phyloP scores from a whole-genome alignment of 1,284 basidiomycete species.

The Schizopora paradoxa region DNA sequence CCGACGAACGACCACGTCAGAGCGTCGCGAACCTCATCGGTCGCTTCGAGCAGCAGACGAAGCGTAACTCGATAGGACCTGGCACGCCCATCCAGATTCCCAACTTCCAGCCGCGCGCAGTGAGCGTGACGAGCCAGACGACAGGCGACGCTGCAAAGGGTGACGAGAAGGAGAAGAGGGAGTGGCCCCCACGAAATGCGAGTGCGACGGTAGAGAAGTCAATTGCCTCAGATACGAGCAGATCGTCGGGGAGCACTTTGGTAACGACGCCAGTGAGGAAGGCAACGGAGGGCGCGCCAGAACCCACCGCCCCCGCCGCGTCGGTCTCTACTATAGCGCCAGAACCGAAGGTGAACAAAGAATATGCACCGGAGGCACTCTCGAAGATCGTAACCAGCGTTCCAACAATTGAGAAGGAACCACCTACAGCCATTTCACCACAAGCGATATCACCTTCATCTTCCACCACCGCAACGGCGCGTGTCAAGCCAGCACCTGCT shows the following conservation, averaged over 20 bases:
- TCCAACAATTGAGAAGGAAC: neutral
- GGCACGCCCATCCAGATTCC: conserved; percentile 30
- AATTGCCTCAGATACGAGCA: neutral
- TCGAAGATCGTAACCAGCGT: too few relatives aligned
- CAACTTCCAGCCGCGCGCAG: conserved; percentile 52
- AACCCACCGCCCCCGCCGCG: neutral
- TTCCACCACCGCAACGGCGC: conserved; percentile 13
- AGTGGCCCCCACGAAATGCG: conserved; percentile 65
- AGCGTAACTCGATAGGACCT: conserved; percentile 42
- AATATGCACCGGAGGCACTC: too few relatives aligned
- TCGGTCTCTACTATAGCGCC: neutral
- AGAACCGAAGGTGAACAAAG: neutral
- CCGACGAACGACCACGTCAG: conserved; percentile 73
- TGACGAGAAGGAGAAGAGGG: conserved; percentile 60
- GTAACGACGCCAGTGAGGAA: too few relatives aligned
- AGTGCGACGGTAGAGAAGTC: neutral
- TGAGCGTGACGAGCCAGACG: conserved; percentile 51
- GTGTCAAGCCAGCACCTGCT: conserved; percentile 4
- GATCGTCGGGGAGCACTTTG: too few relatives aligned
- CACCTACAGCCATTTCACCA: conserved; percentile 10
- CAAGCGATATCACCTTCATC: conserved; percentile 10
- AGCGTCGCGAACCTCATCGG: conserved; percentile 82
- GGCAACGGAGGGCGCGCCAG: neutral
- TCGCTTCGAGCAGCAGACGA: conserved; percentile 72
- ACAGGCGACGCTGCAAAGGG: conserved; percentile 58